These are phyloP conservation scores for Amphibolis antarctica DNA, from an alignment of 106 monocot genomes.

Conservation along the genomic window DNA sequence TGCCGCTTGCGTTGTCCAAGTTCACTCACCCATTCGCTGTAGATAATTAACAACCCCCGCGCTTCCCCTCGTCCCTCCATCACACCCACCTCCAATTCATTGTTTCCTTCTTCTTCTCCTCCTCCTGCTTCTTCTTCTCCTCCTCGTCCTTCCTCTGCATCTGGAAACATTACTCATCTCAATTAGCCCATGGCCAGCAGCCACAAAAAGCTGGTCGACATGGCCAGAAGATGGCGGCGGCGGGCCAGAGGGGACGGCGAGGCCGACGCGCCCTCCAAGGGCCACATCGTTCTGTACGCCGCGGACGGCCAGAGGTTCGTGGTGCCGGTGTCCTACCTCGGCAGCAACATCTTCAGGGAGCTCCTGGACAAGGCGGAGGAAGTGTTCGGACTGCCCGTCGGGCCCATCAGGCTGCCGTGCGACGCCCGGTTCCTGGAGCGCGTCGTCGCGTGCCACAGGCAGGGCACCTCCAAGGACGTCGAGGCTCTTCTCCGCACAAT, in stretches of 20 bases:
- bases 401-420: conserved; percentile 34
- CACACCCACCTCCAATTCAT: too few relatives aligned
- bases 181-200: conserved; percentile 6
- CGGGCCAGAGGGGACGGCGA: conserved; percentile 1
- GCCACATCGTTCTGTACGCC: conserved; percentile 34
- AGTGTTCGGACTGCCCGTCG: conserved; percentile 35
- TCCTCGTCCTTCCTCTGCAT: too few relatives aligned
- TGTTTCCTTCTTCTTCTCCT: too few relatives aligned
- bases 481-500: background rate
- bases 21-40: too few relatives aligned
- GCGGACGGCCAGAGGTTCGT: conserved; percentile 26
- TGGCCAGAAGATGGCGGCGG: conserved; percentile 33
- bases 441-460: background rate
- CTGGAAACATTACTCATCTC: too few relatives aligned
- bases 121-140: too few relatives aligned
- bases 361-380: conserved; percentile 40
- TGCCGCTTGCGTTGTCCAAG: too few relatives aligned
- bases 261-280: conserved; percentile 11
- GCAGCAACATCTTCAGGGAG: conserved; percentile 25
- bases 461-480: background rate
- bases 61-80: too few relatives aligned
- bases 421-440: conserved; percentile 31
- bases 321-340: conserved; percentile 31
- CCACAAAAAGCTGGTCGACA: conserved; percentile 18
- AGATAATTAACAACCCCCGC: too few relatives aligned